Evolutionary conservation across 768 basidiomycete species (phyloP), one percentile per base, ranked within the genome.

Genomic region (Lactarius evosmus): DNA sequence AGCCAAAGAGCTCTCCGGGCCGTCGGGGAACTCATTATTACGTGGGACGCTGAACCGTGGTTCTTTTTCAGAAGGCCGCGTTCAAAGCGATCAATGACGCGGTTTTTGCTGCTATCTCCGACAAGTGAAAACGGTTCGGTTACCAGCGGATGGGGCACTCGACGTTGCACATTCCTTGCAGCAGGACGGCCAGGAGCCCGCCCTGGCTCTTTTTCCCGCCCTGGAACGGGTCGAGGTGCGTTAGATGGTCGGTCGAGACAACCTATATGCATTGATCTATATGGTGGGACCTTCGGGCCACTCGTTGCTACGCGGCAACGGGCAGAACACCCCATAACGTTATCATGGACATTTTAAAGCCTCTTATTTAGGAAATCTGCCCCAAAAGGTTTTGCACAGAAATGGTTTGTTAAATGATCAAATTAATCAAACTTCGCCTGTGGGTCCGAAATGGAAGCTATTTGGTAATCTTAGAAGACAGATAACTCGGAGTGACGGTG

Each of bases 41-140:
- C 2, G 9, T 52, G n/a, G 54, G 3, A 16, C 46, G 6, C 22
- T 5, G 8, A 6, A 14, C 8, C n/a, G 17, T 14, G 9, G 40
- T 3, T 8, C 29, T 7, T 9, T 0, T 25, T 0, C 19, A 0
- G 4, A 6, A 6, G 16, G 2, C 25, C 9, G 12, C 22, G 0
- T 49, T 22, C 17, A 32, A 55, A 17, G 3, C 33, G 32, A 19
- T 11, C 33, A 6, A 49, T 32, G 44, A 58, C 51, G 52, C 25
- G 7, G 5, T 16, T 49, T 59, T 9, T 22, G 30, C 29, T 1
- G 7, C 2, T 25, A 11, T 4, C 33, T 59, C 5, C 19, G 9
- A 4, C 50, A 32, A 19, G 41, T 40, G 49, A 63, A 54, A 25
- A 38, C 17, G 1, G 14, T 63, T 19, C 32, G 56, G 41, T 11